Base-by-base conservation (phyloP, 2,329 filamentous ascomycete genomes). In the Colletotrichum tropicicola region DNA sequence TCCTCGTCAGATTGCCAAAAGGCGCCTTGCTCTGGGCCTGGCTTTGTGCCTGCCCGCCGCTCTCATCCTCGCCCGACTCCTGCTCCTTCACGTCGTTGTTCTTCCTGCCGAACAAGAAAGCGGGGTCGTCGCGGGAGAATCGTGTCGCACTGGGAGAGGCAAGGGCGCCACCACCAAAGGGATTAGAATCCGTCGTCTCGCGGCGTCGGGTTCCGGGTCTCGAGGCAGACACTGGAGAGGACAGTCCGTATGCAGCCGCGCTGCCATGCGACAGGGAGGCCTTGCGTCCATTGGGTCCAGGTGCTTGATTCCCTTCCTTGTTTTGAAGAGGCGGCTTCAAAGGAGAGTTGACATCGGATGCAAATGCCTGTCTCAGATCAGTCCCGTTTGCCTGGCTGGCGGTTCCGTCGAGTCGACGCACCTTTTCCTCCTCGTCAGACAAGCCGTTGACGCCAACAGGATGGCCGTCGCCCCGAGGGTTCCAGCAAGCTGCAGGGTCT, bases 401-500 rank as follows among this genome's bases (percentile, higher is more conserved):
- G 27, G 30, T 25, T 54, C 48, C 35, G 6, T 32, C 17, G 56
- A 61, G 64, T 41, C 59, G 60, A 76, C 82, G 73, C 73, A 89
- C 87, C 77, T 86, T 85, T 73, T 83, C 88, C 78, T 91, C 89
- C 65, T 88, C 85, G 5, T 78, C 68, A 2, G 85, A 83, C 87
- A 97, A 89, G 44, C 92, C 89, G 67, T 88, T 84, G 68, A 97
- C 77, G 28, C 89, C 89, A 68, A 98, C 82, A 6, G 94, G 93
- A 68, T 87, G 85, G 45, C 89, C 84, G 56, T 86, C 85, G 23
- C 92, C 93, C 65, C 86, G 85, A 63, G 86, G 80, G 73, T 97
- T 92, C 96, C 95, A 99, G 77, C 94, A 98, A 43, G 95, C 88
- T 68, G 96, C 93, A n/a, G 94, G 92, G 45, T 95, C 94, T 73